Conservation (phyloP, 495 filamentous ascomycete species). For the Aspergillus homomorphus region DNA sequence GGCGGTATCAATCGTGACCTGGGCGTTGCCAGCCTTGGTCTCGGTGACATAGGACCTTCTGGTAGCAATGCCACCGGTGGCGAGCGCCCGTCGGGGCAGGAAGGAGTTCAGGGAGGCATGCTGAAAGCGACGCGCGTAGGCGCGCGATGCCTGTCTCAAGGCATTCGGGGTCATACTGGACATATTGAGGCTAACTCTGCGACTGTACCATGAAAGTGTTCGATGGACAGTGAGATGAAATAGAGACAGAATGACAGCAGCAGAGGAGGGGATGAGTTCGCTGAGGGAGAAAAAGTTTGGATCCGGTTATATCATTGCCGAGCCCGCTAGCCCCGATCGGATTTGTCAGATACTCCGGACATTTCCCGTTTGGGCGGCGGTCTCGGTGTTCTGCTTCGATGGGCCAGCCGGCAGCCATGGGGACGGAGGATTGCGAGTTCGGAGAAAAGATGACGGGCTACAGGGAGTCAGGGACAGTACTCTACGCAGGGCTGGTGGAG, state of each 20-base stretch:
- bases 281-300: conserved; percentile 24
- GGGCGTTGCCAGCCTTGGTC: conserved; percentile 72
- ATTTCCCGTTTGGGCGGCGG: conserved; percentile 6
- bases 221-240: conserved; percentile 19
- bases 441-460: background rate
- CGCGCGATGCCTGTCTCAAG: conserved; percentile 74
- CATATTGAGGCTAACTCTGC: conserved; percentile 51
- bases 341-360: conserved; percentile 21
- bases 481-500: too few species aligned
- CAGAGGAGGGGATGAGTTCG: conserved; percentile 7
- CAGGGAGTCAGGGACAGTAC: too few species aligned
- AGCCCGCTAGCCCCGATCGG: conserved; percentile 28
- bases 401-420: background rate
- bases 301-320: conserved; percentile 31
- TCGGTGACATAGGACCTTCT: conserved; percentile 78
- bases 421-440: background rate
- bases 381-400: conserved; percentile 8
- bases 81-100: conserved; percentile 44
- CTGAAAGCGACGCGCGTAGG: conserved; percentile 54
- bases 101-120: conserved; percentile 40
- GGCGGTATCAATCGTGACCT: conserved; percentile 76
- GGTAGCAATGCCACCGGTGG: conserved; percentile 25
- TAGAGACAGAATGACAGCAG: conserved; percentile 7
- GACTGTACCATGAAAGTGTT: conserved; percentile 22
- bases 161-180: conserved; percentile 66